A percentile compares a stretch with the other conserved stretches of the same genome.
phyloP scores from a whole-genome alignment of 371 early-diverging fungal species.

The Dichotomocladium elegans region DNA sequence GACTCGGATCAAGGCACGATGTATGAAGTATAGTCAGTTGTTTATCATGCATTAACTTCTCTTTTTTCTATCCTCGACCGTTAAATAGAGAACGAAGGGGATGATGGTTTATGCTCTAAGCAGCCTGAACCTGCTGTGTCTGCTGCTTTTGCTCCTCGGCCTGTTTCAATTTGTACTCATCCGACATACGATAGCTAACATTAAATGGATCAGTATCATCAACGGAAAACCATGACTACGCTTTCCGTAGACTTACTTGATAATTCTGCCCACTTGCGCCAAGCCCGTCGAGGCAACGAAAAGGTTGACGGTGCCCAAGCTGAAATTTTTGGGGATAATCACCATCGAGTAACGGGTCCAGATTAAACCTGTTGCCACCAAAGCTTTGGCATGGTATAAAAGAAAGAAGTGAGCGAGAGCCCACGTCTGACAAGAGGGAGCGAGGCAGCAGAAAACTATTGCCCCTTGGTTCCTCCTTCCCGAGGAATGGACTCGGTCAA shows the following conservation, averaged over 20 bases:
- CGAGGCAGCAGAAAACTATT: too few relatives aligned
- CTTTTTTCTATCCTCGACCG: too few relatives aligned
- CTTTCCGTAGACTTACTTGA: constrained; percentile 47
- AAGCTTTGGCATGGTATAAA: constrained; percentile 43
- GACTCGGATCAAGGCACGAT: too few relatives aligned
- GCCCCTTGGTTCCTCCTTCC: too few relatives aligned
- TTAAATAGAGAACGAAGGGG: too few relatives aligned
- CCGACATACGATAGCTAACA: constrained; percentile 20
- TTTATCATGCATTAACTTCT: too few relatives aligned
- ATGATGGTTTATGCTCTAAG: too few relatives aligned
- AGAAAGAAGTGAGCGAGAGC: too few relatives aligned
- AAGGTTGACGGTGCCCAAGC: constrained; percentile 84
- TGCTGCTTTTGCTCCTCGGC: neutral
- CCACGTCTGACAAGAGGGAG: too few relatives aligned
- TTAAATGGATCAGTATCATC: neutral
- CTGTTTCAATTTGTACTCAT: constrained; percentile 24
- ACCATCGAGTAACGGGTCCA: constrained; percentile 95
- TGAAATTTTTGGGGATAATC: constrained; percentile 90
- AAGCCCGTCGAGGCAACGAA: constrained; percentile 90
- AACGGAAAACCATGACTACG: neutral
- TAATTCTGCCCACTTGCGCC: constrained; percentile 82
- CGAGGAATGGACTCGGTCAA: too few relatives aligned
- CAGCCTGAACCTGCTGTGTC: neutral
- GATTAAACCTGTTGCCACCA: constrained; percentile 92
- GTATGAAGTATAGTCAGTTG: too few relatives aligned